Evolutionary conservation across 2,329 filamentous ascomycete species (phyloP), one percentile per base, ranked within the genome.

Genomic region (Teratosphaeriaceae sp.): DNA sequence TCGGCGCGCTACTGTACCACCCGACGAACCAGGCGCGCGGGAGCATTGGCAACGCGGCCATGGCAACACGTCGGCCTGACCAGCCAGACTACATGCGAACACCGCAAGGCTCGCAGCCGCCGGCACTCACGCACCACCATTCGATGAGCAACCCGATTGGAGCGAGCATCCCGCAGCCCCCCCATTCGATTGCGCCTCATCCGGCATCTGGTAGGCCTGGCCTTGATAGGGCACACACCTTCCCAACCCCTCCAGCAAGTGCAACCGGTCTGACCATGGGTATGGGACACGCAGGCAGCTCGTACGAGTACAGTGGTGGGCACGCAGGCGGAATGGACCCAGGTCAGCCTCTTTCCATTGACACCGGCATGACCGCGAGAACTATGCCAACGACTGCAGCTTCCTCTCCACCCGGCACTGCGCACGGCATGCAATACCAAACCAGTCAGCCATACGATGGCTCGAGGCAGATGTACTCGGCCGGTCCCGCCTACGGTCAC

Each of bases 321-420:
- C 50, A 53, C 5, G 63, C 62, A 36, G 64, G 65, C 19, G 62
- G 65, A 20, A 66, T 68, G 40, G 75, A 77, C 58, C 75, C 76
- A 49, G 82, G 74, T 54, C 85, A 87, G 66, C 76, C 84, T 39
- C 76, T 94, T 65, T 82, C 85, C 21, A 87, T 94, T 57, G 88
- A 94, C 56, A 88, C 85, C 20, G 76, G 79, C 46, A 69, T 92
- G 56, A 23, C 44, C 15, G 73, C 84, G 47, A 83, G 87, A 56
- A 94, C 87, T 50, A 87, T 95, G 74, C 88, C 88, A 42, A 87
- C 84, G 8, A 94, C 87, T n/a, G 88, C 88, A 47, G 88, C 87
- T 5, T 94, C 57, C 36, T 59, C 90, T 0, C 89, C 90, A 11
- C 90, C 90, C 0, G 88, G 86, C 19, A 78, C 75, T 48, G 74